Evolutionary conservation across 2,329 filamentous ascomycete species (phyloP), one percentile per base, ranked within the genome.

Genomic region (Aureobasidium sp.): DNA sequence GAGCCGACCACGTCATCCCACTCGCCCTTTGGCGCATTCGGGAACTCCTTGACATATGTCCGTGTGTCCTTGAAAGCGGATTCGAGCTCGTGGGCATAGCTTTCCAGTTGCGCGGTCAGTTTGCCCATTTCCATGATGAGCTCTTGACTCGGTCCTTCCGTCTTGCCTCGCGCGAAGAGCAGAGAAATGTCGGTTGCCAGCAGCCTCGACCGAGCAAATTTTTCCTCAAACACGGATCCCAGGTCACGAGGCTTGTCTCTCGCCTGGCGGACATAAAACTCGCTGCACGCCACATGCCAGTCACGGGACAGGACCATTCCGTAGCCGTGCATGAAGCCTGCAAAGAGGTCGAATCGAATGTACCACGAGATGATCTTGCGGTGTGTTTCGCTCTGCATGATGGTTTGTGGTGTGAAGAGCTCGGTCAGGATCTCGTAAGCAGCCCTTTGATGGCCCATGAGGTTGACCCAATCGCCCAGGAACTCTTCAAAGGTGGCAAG

Each of bases 401-500:
- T 85, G 0, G 85, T 88, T 65, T 91, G 80, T 0, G 91, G 89
- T 0, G 86, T 91, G 71, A 91, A 92, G 0, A 97, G 77, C 47
- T 87, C 84, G 1, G 82, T 88, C 49, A 97, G 78, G 68, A 97
- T 87, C 66, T 90, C 85, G 70, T 89, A 85, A 0, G 94, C 94
- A 12, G 93, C 94, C 71, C 88, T 91, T 72, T 97, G 92, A 72
- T 97, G 94, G 25, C 91, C 90, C 75, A 94, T 87, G 17, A 97
- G 80, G 69, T 95, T 97, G 59, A 95, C 85, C 91, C 91, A 97
- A 72, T 99, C 94, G 14, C 94, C 94, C 49, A 97, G 81, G 69
- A 91, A 95, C 76, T 97, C 94, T 91, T 99, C 94, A 62, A 97
- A 94, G 3, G 90, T 95, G 61, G 92, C 91, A 55, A 97, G 82